phyloP scores from a whole-genome alignment of 139 green algal genomes.

The Dunaliella primolecta region DNA sequence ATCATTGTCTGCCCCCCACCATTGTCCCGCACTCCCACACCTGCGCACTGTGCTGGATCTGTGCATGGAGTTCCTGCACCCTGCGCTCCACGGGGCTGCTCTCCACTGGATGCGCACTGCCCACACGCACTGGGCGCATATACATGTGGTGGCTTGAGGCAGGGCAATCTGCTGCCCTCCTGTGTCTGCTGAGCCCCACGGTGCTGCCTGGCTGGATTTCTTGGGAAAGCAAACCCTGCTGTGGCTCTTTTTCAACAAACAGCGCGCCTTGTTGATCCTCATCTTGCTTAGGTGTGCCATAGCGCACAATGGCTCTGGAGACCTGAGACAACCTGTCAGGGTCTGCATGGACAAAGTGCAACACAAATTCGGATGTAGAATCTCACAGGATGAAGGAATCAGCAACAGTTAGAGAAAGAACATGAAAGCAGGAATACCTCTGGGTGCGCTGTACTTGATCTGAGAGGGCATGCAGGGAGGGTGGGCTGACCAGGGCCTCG shows the following conservation, averaged over 20 bases:
- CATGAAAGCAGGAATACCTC: background rate
- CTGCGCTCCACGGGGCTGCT: background rate
- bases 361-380: background rate
- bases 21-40: background rate
- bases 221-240: background rate
- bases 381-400: background rate
- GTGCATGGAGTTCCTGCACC: constrained; percentile 2
- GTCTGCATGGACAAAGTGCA: background rate
- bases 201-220: background rate
- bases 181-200: background rate
- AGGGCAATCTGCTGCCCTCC: background rate
- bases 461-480: background rate
- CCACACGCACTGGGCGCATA: background rate
- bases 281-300: background rate
- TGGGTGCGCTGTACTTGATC: background rate
- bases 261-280: no score
- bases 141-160: background rate
- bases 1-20: background rate
- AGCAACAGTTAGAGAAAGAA: background rate
- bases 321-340: no score
- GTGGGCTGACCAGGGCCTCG: background rate
- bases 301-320: background rate
- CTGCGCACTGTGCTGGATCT: background rate
- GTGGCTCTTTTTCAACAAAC: no score
- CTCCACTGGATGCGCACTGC: background rate